Percentiles rank a stretch among this genome's conserved stretches.
Conservation (phyloP, 768 basidiomycete genomes). For the Candolleomyces eurysporus region DNA sequence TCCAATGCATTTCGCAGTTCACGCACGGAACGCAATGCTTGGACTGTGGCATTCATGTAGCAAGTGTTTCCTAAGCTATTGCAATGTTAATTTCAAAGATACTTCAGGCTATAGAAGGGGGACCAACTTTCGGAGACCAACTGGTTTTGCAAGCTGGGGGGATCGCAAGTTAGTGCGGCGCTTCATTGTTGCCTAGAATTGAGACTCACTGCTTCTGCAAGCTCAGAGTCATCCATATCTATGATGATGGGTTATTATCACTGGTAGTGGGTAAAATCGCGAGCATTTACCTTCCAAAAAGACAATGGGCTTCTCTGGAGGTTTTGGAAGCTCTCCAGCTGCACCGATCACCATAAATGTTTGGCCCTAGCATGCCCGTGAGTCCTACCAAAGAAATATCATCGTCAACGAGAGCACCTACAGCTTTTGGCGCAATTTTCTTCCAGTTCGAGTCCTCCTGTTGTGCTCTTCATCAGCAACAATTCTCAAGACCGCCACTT, state of each 20-base stretch:
- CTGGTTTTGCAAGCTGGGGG: constrained; percentile 69
- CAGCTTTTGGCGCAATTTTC: constrained; percentile 81
- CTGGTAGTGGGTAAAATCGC: no score
- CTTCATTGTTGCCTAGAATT: constrained; percentile 1
- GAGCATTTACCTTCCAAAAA: constrained; percentile 75
- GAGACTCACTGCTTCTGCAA: constrained; percentile 71
- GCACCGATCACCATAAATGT: constrained; percentile 93
- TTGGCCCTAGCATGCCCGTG: constrained; percentile 56
- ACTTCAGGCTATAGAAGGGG: background rate
- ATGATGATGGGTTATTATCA: no score
- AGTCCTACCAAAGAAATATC: background rate
- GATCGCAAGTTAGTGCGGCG: background rate
- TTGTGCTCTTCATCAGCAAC: background rate
- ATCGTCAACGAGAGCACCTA: constrained; percentile 32
- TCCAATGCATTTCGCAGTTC: constrained; percentile 76
- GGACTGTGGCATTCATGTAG: constrained; percentile 95
- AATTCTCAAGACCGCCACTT: background rate
- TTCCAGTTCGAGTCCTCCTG: constrained; percentile 88
- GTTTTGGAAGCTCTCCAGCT: constrained; percentile 87
- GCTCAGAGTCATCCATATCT: background rate
- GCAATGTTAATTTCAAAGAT: background rate
- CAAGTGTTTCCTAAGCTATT: constrained; percentile 87
- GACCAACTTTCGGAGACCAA: constrained; percentile 73
- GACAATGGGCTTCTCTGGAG: constrained; percentile 72
- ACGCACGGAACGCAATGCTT: constrained; percentile 90